Evolutionary conservation across 345 rosid genomes (phyloP), one percentile per base, ranked within the genome.

Genomic region (Arabidopsis thaliana): DNA sequence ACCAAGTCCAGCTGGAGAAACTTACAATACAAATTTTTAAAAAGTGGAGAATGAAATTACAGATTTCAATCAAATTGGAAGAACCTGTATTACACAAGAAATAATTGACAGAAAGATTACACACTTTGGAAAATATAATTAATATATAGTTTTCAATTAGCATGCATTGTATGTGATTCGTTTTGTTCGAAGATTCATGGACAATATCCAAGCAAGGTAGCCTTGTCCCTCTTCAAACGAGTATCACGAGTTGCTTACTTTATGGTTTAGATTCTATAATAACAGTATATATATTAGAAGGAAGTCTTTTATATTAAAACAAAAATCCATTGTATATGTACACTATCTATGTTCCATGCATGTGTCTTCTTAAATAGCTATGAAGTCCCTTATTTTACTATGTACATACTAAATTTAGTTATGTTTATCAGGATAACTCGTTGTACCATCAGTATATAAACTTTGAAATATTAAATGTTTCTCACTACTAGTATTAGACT

Each of bases 181-280:
- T 16, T 38, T 44, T 71, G 72, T 48, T 64, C 0, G 51, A 30
- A n/a, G 48, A 75, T 67, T 51, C 44, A 56, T 55, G 63, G 55
- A 67, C 61, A 63, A 36, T 49, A 50, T 25, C 42, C 63, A 78
- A 72, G 81, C 77, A 78, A 78, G 77, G 81, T 72, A 78, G 50
- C 72, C 37, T 49, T 64, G 32, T 46, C 62, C 68, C 4, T 30
- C 36, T 28, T n/a, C 48, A 58, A 58, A 77, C 76, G 76, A 71
- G 56, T 44, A 56, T 56, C 80, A 77, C 80, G 71, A 70, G 76
- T 69, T 57, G 33, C 33, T 45, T 13, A 33, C 41, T 14, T 56
- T 70, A 14, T 23, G 8, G 8, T 46, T 32, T 65, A 6, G 0
- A 34, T 16, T 66, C 34, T 38, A 22, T 50, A 34, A 49, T 6